These are phyloP conservation scores for Oryza officinalis DNA, from an alignment of 176 grass and related monocot species.

Conservation along the genomic window DNA sequence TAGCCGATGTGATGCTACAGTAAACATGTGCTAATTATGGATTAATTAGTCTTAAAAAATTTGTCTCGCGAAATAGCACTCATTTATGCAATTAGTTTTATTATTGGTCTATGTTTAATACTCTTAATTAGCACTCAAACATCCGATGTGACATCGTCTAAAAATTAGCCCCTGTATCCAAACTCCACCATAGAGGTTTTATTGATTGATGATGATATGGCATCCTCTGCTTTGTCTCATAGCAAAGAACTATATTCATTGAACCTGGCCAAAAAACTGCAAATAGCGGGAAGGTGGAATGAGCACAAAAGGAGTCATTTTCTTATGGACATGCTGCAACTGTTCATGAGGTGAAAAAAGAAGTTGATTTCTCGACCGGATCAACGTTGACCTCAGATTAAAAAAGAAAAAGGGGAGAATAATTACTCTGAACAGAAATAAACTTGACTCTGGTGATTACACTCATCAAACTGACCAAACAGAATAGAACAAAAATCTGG, in stretches of 20 bases:
- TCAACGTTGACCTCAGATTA: not conserved
- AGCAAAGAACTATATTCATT: not conserved
- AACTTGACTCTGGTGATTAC: not conserved
- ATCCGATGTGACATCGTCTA: no score
- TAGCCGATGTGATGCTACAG: no score
- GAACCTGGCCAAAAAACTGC: slow-evolving; percentile 27
- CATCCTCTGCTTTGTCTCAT: not conserved
- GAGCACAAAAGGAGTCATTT: not conserved
- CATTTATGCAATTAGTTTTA: no score
- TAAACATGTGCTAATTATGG: no score
- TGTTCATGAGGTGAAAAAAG: not conserved
- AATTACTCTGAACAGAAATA: not conserved
- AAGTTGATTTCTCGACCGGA: not conserved
- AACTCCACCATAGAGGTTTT: no score
- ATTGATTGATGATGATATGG: not conserved
- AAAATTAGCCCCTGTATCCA: no score
- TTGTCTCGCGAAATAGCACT: no score
- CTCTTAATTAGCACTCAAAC: no score
- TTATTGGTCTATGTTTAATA: no score
- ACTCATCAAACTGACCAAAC: not conserved
- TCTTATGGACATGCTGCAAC: not conserved
- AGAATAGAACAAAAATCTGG: not conserved
- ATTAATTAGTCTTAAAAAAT: no score
- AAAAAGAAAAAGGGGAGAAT: not conserved
- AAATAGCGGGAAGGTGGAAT: slow-evolving; percentile 8